phyloP scores from a whole-genome alignment of 2,329 filamentous ascomycete genomes.

The Pleoardoris graminearum region DNA sequence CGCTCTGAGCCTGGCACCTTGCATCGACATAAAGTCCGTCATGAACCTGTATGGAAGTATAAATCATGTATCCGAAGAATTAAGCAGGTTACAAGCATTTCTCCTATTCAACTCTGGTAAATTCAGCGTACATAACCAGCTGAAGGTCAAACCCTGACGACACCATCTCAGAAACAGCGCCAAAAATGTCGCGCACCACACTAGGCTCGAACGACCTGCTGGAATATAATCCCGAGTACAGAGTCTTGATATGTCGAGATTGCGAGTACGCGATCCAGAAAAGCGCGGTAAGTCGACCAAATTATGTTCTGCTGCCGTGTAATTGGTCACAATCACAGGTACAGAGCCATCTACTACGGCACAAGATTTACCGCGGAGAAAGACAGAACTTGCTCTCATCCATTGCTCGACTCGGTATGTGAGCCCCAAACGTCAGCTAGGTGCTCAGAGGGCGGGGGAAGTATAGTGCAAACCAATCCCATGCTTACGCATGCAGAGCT shows the following conservation, averaged over 20 bases:
- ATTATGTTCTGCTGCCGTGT: background rate
- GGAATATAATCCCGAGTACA: constrained; percentile 24
- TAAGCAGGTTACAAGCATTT: no score
- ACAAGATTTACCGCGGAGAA: constrained; percentile 45
- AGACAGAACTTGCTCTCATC: constrained; percentile 29
- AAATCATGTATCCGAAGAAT: background rate
- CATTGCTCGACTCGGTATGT: constrained; percentile 23
- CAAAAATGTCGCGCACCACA: constrained; percentile 8
- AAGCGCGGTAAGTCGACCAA: constrained; percentile 23
- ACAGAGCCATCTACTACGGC: constrained; percentile 43
- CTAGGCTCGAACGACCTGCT: constrained; percentile 24
- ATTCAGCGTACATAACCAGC: no score
- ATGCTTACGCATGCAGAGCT: constrained; percentile 17
- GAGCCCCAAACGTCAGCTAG: background rate
- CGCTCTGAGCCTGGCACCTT: background rate
- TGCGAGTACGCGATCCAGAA: constrained; percentile 47
- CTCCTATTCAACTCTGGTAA: no score
- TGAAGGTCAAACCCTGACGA: background rate
- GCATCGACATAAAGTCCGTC: background rate
- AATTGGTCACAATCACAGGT: constrained; percentile 14
- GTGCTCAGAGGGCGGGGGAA: no score
- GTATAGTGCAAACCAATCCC: no score
- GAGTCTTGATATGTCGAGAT: constrained; percentile 42
- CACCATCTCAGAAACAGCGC: constrained; percentile 9
- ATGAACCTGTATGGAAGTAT: background rate